Evolutionary conservation across 208 protist genomes (phyloP).

Genomic region (Naegleria lovaniensis): DNA sequence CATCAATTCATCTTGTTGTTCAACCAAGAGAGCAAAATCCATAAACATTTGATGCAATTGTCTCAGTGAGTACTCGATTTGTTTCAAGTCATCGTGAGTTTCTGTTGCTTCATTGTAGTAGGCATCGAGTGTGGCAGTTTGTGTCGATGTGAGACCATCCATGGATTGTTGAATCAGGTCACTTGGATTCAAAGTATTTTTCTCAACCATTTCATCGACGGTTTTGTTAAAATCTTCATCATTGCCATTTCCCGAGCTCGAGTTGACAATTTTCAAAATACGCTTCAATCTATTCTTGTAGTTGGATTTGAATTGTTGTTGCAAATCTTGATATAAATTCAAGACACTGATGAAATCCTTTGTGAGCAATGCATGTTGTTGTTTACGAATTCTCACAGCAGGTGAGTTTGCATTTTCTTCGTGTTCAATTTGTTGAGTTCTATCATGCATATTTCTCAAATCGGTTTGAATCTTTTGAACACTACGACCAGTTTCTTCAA

Average conservation of each 20-base stretch:
- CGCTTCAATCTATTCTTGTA: constrained; percentile 16
- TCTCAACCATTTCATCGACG: neutral
- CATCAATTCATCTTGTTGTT: constrained; percentile 24
- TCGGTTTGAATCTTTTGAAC: neutral
- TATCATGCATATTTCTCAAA: neutral
- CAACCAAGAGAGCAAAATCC: constrained; percentile 1
- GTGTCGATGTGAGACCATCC: neutral
- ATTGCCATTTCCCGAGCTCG: neutral
- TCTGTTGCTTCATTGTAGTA: constrained; percentile 2
- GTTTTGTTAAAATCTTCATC: neutral
- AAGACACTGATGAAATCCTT: neutral
- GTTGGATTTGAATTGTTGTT: constrained; percentile 3
- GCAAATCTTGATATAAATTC: neutral
- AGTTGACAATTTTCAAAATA: constrained; percentile 1
- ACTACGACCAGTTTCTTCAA: neutral
- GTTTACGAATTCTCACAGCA: constrained; percentile 8
- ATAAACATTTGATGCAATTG: constrained; percentile 27
- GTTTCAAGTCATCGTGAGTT: neutral
- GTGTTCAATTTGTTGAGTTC: neutral
- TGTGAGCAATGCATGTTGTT: neutral
- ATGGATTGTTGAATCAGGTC: neutral
- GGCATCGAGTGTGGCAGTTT: neutral
- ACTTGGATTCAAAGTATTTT: neutral
- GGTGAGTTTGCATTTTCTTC: neutral
- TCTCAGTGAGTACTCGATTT: neutral